Conservation (phyloP, 768 basidiomycete species). For the Auricularia sp. region DNA sequence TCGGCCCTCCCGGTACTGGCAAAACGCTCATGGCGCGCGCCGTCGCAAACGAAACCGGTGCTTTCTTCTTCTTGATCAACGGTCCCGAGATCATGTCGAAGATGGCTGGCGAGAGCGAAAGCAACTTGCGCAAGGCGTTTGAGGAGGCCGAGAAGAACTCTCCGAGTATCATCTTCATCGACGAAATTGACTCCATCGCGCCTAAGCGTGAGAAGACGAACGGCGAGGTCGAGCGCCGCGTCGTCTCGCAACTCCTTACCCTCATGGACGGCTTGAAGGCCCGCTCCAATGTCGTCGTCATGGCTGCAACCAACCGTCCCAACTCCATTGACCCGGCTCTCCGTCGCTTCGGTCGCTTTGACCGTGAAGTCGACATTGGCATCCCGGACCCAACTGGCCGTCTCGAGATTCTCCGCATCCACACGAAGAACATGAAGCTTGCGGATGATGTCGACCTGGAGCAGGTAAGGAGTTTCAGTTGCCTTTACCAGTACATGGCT, state of each 20-base stretch:
- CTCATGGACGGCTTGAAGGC: slow-evolving; percentile 99
- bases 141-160: slow-evolving; percentile 99
- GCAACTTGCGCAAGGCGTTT: slow-evolving; percentile 95
- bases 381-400: slow-evolving; percentile 99
- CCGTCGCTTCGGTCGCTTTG: slow-evolving; percentile 97
- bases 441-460: slow-evolving; percentile 95
- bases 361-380: slow-evolving; percentile 98
- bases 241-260: slow-evolving; percentile 95
- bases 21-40: slow-evolving; percentile 99
- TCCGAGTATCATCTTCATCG: slow-evolving; percentile 99
- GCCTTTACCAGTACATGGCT: slow-evolving; percentile 9
- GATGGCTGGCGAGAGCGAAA: slow-evolving; percentile 99
- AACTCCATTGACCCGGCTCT: slow-evolving; percentile 99
- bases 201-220: slow-evolving; percentile 99
- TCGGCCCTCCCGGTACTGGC: slow-evolving; percentile 96
- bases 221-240: slow-evolving; percentile 98
- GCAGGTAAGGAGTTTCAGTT: slow-evolving; percentile 38
- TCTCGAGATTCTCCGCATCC: slow-evolving; percentile 96
- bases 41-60: slow-evolving; percentile 98
- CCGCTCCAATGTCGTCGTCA: slow-evolving; percentile 97
- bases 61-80: slow-evolving; percentile 99
- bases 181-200: slow-evolving; percentile 98
- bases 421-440: slow-evolving; percentile 99
- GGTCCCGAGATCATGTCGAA: slow-evolving; percentile 99
- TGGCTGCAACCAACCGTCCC: slow-evolving; percentile 98